Evolutionary conservation across 129 eudicot genomes (phyloP).

Genomic region (Flaveria brownii): DNA sequence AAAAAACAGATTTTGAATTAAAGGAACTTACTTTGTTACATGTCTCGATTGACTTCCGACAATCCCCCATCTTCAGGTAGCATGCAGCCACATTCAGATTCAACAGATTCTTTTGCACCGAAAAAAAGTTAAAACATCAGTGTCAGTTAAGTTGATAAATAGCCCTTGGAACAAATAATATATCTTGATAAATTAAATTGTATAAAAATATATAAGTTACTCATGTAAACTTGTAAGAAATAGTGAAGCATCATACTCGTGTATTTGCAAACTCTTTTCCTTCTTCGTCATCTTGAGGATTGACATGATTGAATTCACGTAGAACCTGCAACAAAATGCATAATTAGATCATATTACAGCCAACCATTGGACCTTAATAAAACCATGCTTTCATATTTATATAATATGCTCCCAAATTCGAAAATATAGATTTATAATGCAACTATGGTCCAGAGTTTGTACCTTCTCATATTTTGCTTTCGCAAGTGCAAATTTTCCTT

Average conservation of each 20-base stretch:
- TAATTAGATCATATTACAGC: not conserved
- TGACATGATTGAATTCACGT: slow-evolving; percentile 98
- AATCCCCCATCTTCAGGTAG: slow-evolving; percentile 83
- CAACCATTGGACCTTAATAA: not conserved
- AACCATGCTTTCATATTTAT: not conserved
- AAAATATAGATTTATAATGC: not conserved
- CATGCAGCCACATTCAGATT: slow-evolving; percentile 32
- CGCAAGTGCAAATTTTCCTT: slow-evolving; percentile 89
- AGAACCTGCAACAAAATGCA: slow-evolving; percentile 59
- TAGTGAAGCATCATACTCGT: slow-evolving; percentile 56
- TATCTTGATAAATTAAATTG: not conserved
- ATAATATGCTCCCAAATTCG: slow-evolving; percentile 1
- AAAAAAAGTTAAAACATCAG: slow-evolving; percentile 8
- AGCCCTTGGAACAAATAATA: not conserved
- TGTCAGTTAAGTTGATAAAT: not conserved
- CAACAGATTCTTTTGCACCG: slow-evolving; percentile 7
- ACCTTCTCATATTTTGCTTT: slow-evolving; percentile 98
- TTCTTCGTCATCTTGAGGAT: slow-evolving; percentile 95
- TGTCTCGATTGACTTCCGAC: slow-evolving; percentile 74
- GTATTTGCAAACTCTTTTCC: slow-evolving; percentile 87
- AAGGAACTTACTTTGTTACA: slow-evolving; percentile 66
- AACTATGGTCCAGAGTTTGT: slow-evolving; percentile 25
- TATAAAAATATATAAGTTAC: not conserved
- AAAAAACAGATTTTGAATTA: not conserved
- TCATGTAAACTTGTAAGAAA: slow-evolving; percentile 8